A percentile compares a stretch with the other conserved stretches of the same genome.
phyloP scores from a whole-genome alignment of 2,329 filamentous ascomycete genomes.

The Fusarium goolgardi region DNA sequence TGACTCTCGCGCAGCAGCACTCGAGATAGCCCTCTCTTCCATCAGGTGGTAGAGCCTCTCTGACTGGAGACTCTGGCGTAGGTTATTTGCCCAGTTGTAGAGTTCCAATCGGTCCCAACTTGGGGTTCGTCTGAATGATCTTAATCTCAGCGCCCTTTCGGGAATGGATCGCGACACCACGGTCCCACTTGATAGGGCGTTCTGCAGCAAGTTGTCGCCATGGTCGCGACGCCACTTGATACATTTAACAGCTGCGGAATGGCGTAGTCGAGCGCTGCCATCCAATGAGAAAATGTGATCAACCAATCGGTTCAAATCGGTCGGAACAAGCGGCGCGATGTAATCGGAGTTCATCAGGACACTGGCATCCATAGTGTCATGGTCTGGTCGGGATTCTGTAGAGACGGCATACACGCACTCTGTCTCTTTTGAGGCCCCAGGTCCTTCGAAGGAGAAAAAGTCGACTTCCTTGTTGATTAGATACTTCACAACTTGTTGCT shows the following conservation, averaged over 20 bases:
- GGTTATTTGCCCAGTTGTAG: slow-evolving; percentile 53
- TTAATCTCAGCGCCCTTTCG: slow-evolving; percentile 33
- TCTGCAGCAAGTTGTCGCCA: slow-evolving; percentile 33
- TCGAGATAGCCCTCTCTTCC: slow-evolving; percentile 31
- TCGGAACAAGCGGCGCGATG: slow-evolving; percentile 79
- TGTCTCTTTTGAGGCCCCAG: slow-evolving; percentile 45
- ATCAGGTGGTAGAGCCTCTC: slow-evolving; percentile 48
- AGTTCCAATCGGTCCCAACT: slow-evolving; percentile 51
- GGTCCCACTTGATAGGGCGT: slow-evolving; percentile 32
- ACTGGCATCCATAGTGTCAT: slow-evolving; percentile 91
- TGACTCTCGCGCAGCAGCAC: slow-evolving; percentile 28
- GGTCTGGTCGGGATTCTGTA: slow-evolving; percentile 75
- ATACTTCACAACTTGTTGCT: slow-evolving; percentile 67
- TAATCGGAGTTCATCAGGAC: slow-evolving; percentile 94
- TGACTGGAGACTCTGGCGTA: slow-evolving; percentile 52
- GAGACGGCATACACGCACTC: slow-evolving; percentile 79
- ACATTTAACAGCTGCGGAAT: slow-evolving; percentile 85
- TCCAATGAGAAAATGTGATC: slow-evolving; percentile 80
- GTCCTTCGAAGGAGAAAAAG: slow-evolving; percentile 72
- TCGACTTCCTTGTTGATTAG: slow-evolving; percentile 68
- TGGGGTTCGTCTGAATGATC: slow-evolving; percentile 29
- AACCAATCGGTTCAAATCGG: slow-evolving; percentile 79
- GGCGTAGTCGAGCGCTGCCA: slow-evolving; percentile 82
- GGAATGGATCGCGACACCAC: slow-evolving; percentile 34
- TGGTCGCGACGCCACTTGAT: slow-evolving; percentile 72